Evolutionary conservation across 768 basidiomycete genomes (phyloP).

Genomic region (Boletus edulis): DNA sequence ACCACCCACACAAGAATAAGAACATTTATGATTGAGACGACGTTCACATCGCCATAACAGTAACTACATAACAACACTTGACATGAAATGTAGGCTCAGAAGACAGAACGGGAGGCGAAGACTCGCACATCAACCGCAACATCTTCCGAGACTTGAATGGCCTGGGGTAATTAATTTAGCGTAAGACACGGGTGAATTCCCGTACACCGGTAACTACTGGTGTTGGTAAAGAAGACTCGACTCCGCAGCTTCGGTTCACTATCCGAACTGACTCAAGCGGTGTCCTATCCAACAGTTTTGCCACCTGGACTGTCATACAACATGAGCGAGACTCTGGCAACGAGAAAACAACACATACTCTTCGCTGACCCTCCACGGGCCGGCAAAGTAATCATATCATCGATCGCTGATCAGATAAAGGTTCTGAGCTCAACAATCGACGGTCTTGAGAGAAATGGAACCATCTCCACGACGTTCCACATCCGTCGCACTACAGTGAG

Average conservation of each 20-base stretch:
- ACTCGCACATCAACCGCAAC: not conserved
- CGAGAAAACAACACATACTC: slow-evolving; percentile 3
- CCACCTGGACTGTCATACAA: slow-evolving; percentile 8
- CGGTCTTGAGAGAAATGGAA: not conserved
- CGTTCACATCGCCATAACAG: too few species aligned
- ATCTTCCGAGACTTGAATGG: slow-evolving; percentile 29
- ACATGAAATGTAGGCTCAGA: slow-evolving; percentile 34
- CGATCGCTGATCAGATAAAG: slow-evolving; percentile 11
- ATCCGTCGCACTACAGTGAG: slow-evolving; percentile 5
- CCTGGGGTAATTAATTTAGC: slow-evolving; percentile 39
- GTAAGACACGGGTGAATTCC: slow-evolving; percentile 27
- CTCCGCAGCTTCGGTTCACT: slow-evolving; percentile 5
- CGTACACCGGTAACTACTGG: slow-evolving; percentile 20
- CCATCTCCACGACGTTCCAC: slow-evolving; percentile 14
- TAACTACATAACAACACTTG: slow-evolving; percentile 33
- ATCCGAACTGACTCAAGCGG: not conserved
- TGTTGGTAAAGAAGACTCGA: slow-evolving; percentile 4
- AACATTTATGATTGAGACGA: not conserved
- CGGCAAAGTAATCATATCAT: slow-evolving; percentile 19
- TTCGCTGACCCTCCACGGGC: slow-evolving; percentile 20
- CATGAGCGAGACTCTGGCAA: not conserved
- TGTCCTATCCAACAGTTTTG: slow-evolving; percentile 10
- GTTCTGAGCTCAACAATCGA: slow-evolving; percentile 12
- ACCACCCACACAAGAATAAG: not conserved
- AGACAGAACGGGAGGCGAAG: not conserved